Evolutionary conservation across 2,329 filamentous ascomycete genomes (phyloP), one percentile per base, ranked within the genome.

Genomic region (Scedosporium aurantiacum): DNA sequence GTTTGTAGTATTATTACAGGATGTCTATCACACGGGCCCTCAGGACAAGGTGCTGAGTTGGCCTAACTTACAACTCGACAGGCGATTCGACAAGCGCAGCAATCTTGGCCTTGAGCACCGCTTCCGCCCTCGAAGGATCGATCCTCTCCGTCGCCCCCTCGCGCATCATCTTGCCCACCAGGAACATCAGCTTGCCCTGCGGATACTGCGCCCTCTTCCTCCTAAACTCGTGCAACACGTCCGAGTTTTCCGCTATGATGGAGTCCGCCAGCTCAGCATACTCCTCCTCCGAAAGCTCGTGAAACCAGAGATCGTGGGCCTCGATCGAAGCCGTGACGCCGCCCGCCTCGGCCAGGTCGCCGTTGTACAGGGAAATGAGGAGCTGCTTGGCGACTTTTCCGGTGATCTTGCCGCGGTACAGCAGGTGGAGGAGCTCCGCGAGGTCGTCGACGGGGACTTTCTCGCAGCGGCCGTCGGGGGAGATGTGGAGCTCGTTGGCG

Each of bases 141-240:
- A 84, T 83, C 28, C 79, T 73, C 68, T 82, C 80, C 54, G 82
- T 77, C 2, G 76, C 75, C 0, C 82, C 82, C 1, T 77, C 66
- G 4, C 76, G 74, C 73, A 85, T 79, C 79, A 85, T 81, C 70
- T 79, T 82, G 21, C 82, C 82, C 4, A 85, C 78, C 2, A 85
- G 72, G 65, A 78, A 84, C 81, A 84, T 84, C 55, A 85, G 75
- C 71, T 84, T 85, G 0, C 82, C 82, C 62, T 80, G 75, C 0
- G 82, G 82, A 28, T 60, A 60, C 62, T 79, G 82, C 58, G 73
- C 73, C 45, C 73, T 73, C 60, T 74, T 75, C 40, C 68, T 64
- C 43, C 71, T 63, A 63, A 84, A 83, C 65, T 79, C 75, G 54
- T 66, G 68, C 61, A 84, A 63, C 1, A 81, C 71, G 62, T 75